Conservation (phyloP, 805 yeast genomes). For the Candida morakotiae region DNA sequence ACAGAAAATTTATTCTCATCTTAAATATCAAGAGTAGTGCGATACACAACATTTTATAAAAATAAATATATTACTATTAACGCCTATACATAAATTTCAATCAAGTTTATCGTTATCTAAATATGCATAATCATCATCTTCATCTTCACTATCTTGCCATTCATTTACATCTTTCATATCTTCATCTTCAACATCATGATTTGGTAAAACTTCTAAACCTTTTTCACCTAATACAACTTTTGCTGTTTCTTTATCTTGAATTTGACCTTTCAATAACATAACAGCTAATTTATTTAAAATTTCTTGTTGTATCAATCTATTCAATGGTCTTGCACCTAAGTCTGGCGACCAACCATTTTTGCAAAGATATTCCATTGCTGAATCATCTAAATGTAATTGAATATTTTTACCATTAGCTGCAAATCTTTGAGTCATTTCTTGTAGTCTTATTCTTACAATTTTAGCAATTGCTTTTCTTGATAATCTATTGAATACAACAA, state of each 20-base stretch:
- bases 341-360: conserved; percentile 86
- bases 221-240: conserved; percentile 52
- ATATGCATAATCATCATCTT: conserved; percentile 42
- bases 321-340: conserved; percentile 95
- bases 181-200: conserved; percentile 62
- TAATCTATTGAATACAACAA: conserved; percentile 87
- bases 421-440: conserved; percentile 83
- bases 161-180: conserved; percentile 55
- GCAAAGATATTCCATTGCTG: conserved; percentile 78
- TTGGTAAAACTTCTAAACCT: conserved; percentile 79
- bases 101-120: conserved; percentile 5
- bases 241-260: conserved; percentile 85
- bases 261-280: conserved; percentile 81
- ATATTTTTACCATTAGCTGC: conserved; percentile 78
- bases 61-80: background rate
- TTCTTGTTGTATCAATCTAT: conserved; percentile 85
- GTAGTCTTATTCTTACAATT: conserved; percentile 81
- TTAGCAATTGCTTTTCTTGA: conserved; percentile 88
- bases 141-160: conserved; percentile 58
- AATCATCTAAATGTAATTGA: conserved; percentile 65
- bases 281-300: conserved; percentile 85
- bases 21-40: no score
- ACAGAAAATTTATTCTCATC: background rate
- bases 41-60: background rate
- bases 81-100: background rate